Evolutionary conservation across 768 basidiomycete genomes (phyloP), one percentile per base, ranked within the genome.

Genomic region (Porphyrellus cyaneotinctus): DNA sequence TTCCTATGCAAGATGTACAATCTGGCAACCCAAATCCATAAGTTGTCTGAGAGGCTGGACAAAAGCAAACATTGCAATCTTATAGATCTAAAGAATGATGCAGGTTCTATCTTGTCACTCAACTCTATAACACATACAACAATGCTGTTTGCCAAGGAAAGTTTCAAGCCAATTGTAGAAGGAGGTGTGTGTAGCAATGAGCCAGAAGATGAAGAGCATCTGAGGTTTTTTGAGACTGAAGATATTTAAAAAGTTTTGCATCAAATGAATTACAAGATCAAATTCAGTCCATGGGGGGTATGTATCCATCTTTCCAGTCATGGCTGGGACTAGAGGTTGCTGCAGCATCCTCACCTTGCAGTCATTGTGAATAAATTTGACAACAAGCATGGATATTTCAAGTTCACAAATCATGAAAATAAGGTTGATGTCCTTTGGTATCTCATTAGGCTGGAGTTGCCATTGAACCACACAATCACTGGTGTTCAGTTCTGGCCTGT

Each of bases 341-440:
- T 14, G 13, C 28, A 61, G 59, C 55, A 61, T 46, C 59, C 59
- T n/a, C 39, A 47, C 2, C 51, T 61, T 11, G 56, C 59, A 0
- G 22, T 53, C 4, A 28, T 52, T 11, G 43, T 17, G 26, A 26
- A n/a, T 20, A 38, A 49, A 3, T 6, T 23, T 22, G 26, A 20
- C 1, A 26, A 43, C 23, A 9, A 14, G 22, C 31, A n/a, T 2
- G 42, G 47, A 23, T 58, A 52, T 26, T 31, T 62, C n/a, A 58
- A 62, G 30, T 61, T 52, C 22, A 15, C 42, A 1, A 5, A 49
- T 22, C 20, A 6, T 9, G 56, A 45, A 2, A 20, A 28, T 7
- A 53, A 62, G 26, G 45, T 58, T 11, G 11, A 52, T 5, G 15
- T 55, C 20, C 45, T 61, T 2, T 38, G 10, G 43, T 54, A 58